Base-by-base conservation (phyloP, 2,329 filamentous ascomycete genomes). In the Ophiocordyceps robertsii region DNA sequence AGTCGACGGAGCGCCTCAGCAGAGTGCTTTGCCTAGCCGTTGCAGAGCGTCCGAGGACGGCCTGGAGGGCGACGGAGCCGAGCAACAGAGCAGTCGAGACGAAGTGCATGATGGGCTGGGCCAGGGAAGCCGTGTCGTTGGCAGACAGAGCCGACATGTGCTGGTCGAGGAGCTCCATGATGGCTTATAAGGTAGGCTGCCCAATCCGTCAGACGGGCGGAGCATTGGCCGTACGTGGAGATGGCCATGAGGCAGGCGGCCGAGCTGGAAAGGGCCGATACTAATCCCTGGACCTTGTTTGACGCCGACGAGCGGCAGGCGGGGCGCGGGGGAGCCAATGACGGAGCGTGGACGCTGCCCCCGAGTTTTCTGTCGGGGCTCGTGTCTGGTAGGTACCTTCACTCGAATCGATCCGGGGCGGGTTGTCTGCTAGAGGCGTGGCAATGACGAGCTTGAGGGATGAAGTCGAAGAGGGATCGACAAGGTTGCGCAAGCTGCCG, bases 61-160 rank as follows among this genome's bases (percentile, higher is more conserved):
- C 56, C 58, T 76, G 72, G 41, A 72, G 56, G 57, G 68, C 71
- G 47, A 66, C 60, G 41, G 66, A 65, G 59, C 72, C 69, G 45
- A 75, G 58, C 27, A 77, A 57, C 29, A 75, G 49, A 29, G 71
- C 58, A 43, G 69, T 69, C 24, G 68, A 63, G 47, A 75, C 48
- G 41, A 68, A 59, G 51, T 73, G 63, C 70, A 74, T 73, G 55
- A 69, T 62, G 50, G 66, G 63, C 47, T 61, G 56, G 33, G 56
- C 44, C 29, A 55, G 38, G 27, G 49, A 49, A 14, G 50, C 53
- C 16, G 57, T 55, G 47, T 47, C 51, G 50, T 59, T 60, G 53
- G 48, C 29, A 12, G 51, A 55, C 37, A 56, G 46, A 35, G 49
- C 51, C 42, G 56, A 52, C 41, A 52, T 46, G 40, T 52, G 38